These are phyloP conservation scores for Aechmea fasciata DNA, from an alignment of 176 grass and related monocot genomes.

Conservation along the genomic window DNA sequence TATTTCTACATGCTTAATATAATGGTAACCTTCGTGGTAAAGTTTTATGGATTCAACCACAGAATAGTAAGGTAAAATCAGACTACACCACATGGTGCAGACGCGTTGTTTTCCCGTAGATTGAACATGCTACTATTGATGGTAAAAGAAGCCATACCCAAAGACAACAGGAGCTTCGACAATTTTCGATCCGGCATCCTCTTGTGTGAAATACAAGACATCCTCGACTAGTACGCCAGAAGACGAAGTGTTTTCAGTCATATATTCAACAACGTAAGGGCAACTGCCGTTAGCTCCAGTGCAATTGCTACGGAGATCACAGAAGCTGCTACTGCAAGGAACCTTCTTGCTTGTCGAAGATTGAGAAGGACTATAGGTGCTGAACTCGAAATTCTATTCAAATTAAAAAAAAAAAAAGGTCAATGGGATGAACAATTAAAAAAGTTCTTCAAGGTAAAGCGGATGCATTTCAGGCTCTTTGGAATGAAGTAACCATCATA, in stretches of 20 bases:
- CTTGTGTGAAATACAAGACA: slow-evolving; percentile 54
- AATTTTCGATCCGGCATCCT: slow-evolving; percentile 28
- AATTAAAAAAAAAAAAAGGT: slow-evolving; percentile 14
- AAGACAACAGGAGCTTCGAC: slow-evolving; percentile 59
- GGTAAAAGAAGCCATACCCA: slow-evolving; percentile 40
- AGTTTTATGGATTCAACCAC: too few species aligned
- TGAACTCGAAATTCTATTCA: slow-evolving; percentile 40
- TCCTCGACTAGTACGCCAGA: slow-evolving; percentile 72
- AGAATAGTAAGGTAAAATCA: too few species aligned
- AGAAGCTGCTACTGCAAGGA: slow-evolving; percentile 57
- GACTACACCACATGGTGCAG: too few species aligned
- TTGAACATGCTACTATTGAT: too few species aligned
- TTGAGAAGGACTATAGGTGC: slow-evolving; percentile 41
- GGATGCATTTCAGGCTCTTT: too few species aligned
- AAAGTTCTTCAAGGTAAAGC: background rate
- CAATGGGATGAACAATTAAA: background rate
- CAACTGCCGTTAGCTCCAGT: slow-evolving; percentile 36
- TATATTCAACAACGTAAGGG: slow-evolving; percentile 52
- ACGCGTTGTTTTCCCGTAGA: too few species aligned
- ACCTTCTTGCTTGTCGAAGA: slow-evolving; percentile 63
- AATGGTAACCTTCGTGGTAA: too few species aligned
- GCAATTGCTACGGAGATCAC: slow-evolving; percentile 36
- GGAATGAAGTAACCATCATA: too few species aligned
- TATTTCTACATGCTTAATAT: too few species aligned
- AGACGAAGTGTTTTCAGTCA: slow-evolving; percentile 72